These are phyloP conservation scores for Colletotrichum horii DNA, from an alignment of 2,329 filamentous ascomycete genomes.

Conservation along the genomic window DNA sequence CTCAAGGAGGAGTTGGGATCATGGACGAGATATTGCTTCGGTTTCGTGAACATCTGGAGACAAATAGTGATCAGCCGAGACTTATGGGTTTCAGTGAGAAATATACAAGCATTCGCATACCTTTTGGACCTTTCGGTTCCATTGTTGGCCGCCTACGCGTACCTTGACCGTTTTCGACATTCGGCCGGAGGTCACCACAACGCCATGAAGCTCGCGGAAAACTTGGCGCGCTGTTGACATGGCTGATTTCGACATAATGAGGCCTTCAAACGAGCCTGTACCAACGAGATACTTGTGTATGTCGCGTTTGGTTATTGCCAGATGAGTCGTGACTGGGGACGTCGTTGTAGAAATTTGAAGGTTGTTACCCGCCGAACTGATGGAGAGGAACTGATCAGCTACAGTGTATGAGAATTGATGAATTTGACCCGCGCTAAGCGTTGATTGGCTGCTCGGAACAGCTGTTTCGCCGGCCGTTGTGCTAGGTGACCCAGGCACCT, in stretches of 20 bases:
- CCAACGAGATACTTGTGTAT: background rate
- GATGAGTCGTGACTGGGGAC: background rate
- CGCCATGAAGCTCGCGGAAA: slow-evolving; percentile 62
- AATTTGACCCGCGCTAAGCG: background rate
- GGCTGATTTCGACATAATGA: slow-evolving; percentile 40
- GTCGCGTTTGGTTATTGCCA: background rate
- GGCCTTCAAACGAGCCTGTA: background rate
- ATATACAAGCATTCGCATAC: background rate
- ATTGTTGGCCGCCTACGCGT: slow-evolving; percentile 71
- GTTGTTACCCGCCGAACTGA: background rate
- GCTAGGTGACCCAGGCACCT: too few species aligned
- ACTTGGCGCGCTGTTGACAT: slow-evolving; percentile 44
- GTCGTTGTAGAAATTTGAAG: background rate
- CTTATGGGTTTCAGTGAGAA: background rate
- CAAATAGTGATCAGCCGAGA: background rate
- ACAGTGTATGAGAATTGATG: too few species aligned
- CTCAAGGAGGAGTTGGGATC: slow-evolving; percentile 78
- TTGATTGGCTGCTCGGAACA: background rate
- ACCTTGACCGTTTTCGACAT: slow-evolving; percentile 85
- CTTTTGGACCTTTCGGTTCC: slow-evolving; percentile 54
- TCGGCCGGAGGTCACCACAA: slow-evolving; percentile 78
- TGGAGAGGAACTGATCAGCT: too few species aligned
- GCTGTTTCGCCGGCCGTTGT: background rate
- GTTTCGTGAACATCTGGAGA: slow-evolving; percentile 68
- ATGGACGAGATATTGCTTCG: slow-evolving; percentile 73